phyloP scores from a whole-genome alignment of 2,329 filamentous ascomycete species.

The Cylindrodendrum hubeiense region DNA sequence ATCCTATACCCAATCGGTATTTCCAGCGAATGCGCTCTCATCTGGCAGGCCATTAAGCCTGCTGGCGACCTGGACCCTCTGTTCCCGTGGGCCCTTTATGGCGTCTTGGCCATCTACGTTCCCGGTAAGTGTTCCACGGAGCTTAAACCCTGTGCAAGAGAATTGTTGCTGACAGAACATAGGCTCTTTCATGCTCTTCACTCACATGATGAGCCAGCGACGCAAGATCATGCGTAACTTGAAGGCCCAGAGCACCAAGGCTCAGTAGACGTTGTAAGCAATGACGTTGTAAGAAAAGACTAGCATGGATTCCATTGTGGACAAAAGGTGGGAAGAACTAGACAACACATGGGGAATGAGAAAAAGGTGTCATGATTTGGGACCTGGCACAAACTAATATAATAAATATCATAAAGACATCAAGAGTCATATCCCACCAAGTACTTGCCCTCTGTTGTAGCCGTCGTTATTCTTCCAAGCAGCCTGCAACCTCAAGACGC shows the following conservation, averaged over 20 bases:
- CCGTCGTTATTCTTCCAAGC: background rate
- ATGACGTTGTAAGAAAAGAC: background rate
- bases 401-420: conserved; percentile 18
- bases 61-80: conserved; percentile 60
- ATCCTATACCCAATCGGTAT: conserved; percentile 95
- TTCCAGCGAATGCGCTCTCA: conserved; percentile 84
- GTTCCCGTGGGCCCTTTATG: conserved; percentile 71
- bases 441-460: background rate
- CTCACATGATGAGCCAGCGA: conserved; percentile 94
- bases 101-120: conserved; percentile 80
- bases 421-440: background rate
- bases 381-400: conserved; percentile 5
- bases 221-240: conserved; percentile 80
- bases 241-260: conserved; percentile 60
- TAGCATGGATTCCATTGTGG: background rate
- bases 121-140: conserved; percentile 71
- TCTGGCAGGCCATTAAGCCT: conserved; percentile 77
- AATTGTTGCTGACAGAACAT: conserved; percentile 3
- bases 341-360: background rate
- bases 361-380: background rate
- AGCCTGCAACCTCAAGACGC: background rate
- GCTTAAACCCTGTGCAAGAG: background rate
- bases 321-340: background rate
- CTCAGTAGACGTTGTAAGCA: conserved; percentile 35
- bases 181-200: conserved; percentile 87